Base-by-base conservation (phyloP, 805 yeast genomes). In the Pachysolen tannophilus region DNA sequence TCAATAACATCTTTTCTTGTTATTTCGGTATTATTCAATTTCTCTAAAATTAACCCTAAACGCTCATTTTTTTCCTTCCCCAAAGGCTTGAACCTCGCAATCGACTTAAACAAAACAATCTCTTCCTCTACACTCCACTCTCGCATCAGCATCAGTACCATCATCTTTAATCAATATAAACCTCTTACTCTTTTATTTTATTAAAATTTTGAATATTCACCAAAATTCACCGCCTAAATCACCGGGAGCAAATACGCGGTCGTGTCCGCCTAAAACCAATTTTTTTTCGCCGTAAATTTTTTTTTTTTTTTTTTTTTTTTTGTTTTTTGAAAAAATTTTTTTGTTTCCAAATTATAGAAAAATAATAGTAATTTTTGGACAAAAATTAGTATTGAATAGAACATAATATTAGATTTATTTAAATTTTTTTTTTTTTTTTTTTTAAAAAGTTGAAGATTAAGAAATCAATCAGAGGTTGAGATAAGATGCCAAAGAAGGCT, bases 21-120 rank as follows among this genome's bases (percentile, higher is more conserved):
- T 37, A 72, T 57, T 6, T 28, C 23, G 45, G 47, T 23, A 37
- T 47, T 42, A 34, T 29, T 42, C 29, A 48, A 42, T 33, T 27
- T 55, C 40, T 45, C 60, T 42, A 53, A 61, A 46, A 46, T 72
- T 50, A 33, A 57, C 45, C 43, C 61, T 53, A 49, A 68, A 39
- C 54, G 75, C 57, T 44, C 57, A 37, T 61, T 60, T 35, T 63
- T 67, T 35, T 61, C 48, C 21, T 52, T 49, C 1, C 94, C 94
- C 0, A 77, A 78, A 0, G 92, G 92, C 50, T 77, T 78, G 57
- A 63, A 67, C 46, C 71, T 76, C 43, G 85, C 74, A 2, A 79
- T 63, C 33, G 82, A 71, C 36, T 72, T 60, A 45, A 80, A 70
- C 18, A 82, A 63, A 41, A 65, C 63, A 23, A 75, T 72, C 48